A percentile compares a stretch with the other conserved stretches of the same genome.
Conservation (phyloP, 805 yeast genomes). For the Pichia membranifaciens region DNA sequence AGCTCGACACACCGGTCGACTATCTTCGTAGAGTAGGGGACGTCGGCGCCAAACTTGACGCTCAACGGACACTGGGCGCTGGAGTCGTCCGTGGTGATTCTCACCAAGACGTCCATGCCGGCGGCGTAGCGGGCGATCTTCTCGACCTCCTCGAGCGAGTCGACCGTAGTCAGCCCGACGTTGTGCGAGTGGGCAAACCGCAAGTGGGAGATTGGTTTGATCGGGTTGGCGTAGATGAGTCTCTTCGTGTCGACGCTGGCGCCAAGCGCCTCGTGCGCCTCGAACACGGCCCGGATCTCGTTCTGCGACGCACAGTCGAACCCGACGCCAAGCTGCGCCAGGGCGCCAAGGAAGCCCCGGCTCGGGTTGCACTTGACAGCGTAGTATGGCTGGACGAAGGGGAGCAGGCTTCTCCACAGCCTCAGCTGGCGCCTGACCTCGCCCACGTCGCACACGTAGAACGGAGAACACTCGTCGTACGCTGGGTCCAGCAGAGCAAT, state of each 20-base stretch:
- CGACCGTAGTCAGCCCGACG: slow-evolving; percentile 79
- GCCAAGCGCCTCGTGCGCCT: slow-evolving; percentile 10
- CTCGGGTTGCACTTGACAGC: slow-evolving; percentile 95
- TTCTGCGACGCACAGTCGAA: slow-evolving; percentile 92
- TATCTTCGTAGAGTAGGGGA: slow-evolving; percentile 47
- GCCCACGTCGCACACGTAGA: slow-evolving; percentile 81
- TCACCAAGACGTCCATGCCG: slow-evolving; percentile 58
- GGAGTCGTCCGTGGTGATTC: slow-evolving; percentile 87
- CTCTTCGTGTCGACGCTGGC: slow-evolving; percentile 53
- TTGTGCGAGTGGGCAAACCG: slow-evolving; percentile 55
- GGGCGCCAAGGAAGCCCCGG: slow-evolving; percentile 45
- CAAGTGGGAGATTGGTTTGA: slow-evolving; percentile 80
- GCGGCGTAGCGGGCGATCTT: slow-evolving; percentile 51
- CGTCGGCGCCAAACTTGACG: slow-evolving; percentile 81
- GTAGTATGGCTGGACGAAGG: slow-evolving; percentile 78
- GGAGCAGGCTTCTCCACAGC: slow-evolving; percentile 63
- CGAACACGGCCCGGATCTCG: slow-evolving; percentile 67
- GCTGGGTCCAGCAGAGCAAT: slow-evolving; percentile 15
- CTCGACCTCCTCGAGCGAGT: slow-evolving; percentile 76
- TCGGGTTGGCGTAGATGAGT: slow-evolving; percentile 89
- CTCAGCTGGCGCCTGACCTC: slow-evolving; percentile 54
- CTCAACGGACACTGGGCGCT: slow-evolving; percentile 80
- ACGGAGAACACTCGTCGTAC: slow-evolving; percentile 64
- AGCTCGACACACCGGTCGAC: slow-evolving; percentile 57
- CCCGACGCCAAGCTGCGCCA: slow-evolving; percentile 60